Evolutionary conservation across 805 yeast genomes (phyloP).

Genomic region (Monosporozyma unispora): DNA sequence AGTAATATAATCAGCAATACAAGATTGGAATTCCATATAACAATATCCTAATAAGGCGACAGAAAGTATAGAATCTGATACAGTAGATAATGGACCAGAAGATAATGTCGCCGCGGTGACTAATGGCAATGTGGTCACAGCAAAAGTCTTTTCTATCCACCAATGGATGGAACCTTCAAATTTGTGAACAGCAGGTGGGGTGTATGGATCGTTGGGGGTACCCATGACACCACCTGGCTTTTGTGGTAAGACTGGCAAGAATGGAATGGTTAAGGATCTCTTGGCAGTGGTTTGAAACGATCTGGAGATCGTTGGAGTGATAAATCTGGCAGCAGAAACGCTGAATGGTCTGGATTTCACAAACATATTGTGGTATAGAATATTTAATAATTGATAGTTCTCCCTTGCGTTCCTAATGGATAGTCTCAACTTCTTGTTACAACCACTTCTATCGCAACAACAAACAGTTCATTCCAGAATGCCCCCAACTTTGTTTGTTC

Average conservation of each 20-base stretch:
- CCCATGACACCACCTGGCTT: slow-evolving; percentile 89
- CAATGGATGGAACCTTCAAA: slow-evolving; percentile 86
- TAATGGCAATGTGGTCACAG: slow-evolving; percentile 69
- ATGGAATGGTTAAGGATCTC: slow-evolving; percentile 35
- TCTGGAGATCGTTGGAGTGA: neutral
- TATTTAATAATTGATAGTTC: too few species aligned
- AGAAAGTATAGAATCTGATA: slow-evolving; percentile 64
- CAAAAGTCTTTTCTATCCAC: slow-evolving; percentile 73
- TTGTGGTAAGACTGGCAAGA: slow-evolving; percentile 57
- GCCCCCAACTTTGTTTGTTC: neutral
- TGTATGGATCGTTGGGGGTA: slow-evolving; percentile 84
- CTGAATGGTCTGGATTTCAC: neutral
- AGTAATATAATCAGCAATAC: slow-evolving; percentile 91
- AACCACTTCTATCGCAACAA: too few species aligned
- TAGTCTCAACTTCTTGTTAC: too few species aligned
- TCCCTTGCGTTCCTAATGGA: neutral
- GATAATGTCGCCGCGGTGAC: slow-evolving; percentile 65
- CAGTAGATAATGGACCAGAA: slow-evolving; percentile 56
- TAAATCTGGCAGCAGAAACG: slow-evolving; percentile 21
- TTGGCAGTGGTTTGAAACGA: slow-evolving; percentile 7
- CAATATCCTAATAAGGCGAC: slow-evolving; percentile 64
- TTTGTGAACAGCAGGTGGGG: slow-evolving; percentile 51
- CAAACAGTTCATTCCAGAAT: neutral
- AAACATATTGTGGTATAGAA: neutral
- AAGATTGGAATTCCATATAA: slow-evolving; percentile 82